Percentiles rank a stretch among this genome's conserved stretches.
These are phyloP conservation scores for Penicillium sp. DNA, from an alignment of 2,329 filamentous ascomycete genomes.

Conservation along the genomic window DNA sequence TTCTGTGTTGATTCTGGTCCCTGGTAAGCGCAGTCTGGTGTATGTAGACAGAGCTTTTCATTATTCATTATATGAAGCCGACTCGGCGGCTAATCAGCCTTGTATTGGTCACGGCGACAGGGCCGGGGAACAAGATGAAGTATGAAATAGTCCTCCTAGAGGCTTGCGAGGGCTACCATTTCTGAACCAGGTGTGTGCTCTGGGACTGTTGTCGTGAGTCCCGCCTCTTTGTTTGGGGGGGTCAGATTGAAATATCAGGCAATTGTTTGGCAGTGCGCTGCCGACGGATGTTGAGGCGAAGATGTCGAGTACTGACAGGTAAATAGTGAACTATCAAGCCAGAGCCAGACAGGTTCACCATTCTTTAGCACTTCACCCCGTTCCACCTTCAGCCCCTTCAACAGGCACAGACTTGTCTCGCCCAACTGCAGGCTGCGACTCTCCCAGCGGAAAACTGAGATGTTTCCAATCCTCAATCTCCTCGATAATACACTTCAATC, in stretches of 20 bases:
- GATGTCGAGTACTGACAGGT: background rate
- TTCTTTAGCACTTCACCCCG: background rate
- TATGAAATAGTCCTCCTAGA: background rate
- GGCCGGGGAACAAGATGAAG: background rate
- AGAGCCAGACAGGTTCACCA: background rate
- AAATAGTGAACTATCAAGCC: background rate
- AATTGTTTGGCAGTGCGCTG: background rate
- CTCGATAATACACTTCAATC: conserved; percentile 87
- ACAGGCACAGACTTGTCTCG: conserved; percentile 16
- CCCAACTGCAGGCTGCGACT: conserved; percentile 34
- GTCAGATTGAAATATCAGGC: background rate
- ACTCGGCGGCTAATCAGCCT: background rate
- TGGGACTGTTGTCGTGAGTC: background rate
- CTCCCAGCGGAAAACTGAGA: conserved; percentile 67
- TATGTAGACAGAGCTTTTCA: background rate
- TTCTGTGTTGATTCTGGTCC: background rate
- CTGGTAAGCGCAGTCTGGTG: background rate
- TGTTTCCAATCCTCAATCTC: conserved; percentile 95
- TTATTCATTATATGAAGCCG: background rate
- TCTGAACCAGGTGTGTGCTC: background rate
- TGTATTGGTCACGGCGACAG: background rate
- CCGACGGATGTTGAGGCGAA: background rate
- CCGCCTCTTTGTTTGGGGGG: background rate
- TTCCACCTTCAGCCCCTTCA: conserved; percentile 20
- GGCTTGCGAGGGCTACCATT: background rate